These are phyloP conservation scores for Penicillium crystallinum DNA, from an alignment of 495 filamentous ascomycete species.

Conservation along the genomic window DNA sequence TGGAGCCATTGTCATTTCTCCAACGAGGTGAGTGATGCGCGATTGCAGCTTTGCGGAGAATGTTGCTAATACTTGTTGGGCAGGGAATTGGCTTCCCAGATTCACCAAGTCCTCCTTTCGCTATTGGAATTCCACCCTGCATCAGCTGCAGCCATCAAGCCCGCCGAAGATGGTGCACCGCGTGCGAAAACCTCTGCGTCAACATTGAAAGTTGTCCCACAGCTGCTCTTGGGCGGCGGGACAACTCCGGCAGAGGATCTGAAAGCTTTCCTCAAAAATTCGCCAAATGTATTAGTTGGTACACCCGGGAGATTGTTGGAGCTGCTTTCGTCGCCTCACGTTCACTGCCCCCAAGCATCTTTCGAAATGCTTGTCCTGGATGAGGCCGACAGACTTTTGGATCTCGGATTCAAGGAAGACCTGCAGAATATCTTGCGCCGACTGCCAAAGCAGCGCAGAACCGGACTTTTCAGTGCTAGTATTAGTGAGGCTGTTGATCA, in stretches of 20 bases:
- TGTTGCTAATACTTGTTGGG: constrained; percentile 8
- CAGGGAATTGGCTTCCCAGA: constrained; percentile 86
- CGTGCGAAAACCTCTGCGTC: constrained; percentile 46
- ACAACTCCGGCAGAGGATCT: constrained; percentile 82
- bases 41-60: not conserved
- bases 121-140: constrained; percentile 77
- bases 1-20: constrained; percentile 83
- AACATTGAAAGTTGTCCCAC: constrained; percentile 62
- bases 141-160: constrained; percentile 60
- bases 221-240: constrained; percentile 83
- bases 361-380: constrained; percentile 91
- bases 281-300: constrained; percentile 79
- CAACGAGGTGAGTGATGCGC: constrained; percentile 55
- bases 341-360: constrained; percentile 79
- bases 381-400: constrained; percentile 87
- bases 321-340: constrained; percentile 82
- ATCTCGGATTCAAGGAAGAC: constrained; percentile 92
- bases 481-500: constrained; percentile 88
- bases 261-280: constrained; percentile 67
- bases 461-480: constrained; percentile 89
- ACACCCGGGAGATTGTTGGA: constrained; percentile 89
- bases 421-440: constrained; percentile 77
- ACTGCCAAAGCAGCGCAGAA: constrained; percentile 88
- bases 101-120: constrained; percentile 72
- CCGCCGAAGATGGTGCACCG: constrained; percentile 49